Evolutionary conservation across 2,329 filamentous ascomycete genomes (phyloP), one percentile per base, ranked within the genome.

Genomic region (Aureobasidium leucospermi): DNA sequence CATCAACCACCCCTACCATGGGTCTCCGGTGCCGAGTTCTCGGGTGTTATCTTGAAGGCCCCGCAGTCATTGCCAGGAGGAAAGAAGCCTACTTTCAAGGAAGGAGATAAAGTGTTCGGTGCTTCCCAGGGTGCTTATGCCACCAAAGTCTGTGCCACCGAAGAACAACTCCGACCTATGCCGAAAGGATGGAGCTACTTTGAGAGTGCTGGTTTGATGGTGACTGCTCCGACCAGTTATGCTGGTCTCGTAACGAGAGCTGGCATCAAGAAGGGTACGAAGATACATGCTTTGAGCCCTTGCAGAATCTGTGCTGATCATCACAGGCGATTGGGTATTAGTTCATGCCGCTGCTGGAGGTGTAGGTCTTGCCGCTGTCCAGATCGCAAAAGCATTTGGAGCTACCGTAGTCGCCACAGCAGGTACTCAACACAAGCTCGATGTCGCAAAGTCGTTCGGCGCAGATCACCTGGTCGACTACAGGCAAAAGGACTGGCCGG

Each of bases 321-420:
- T 16, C 23, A 4, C 61, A 69, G 91, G 91, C 0, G 93, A 97
- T 68, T 88, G 83, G 74, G 92, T 96, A 1, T 83, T 97, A 8
- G 85, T 97, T 13, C 93, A 97, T 70, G 93, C 93, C 1, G 93
- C 91, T 0, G 93, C 93, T 0, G 93, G 93, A 2, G 93, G 93
- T 15, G 93, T 96, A 10, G 93, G 93, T 0, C 77, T 96, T 1
- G 90, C 92, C 1, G 93, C 93, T 4, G 91, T 97, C 28, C 93
- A 96, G 73, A 85, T 97, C 62, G 93, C 93, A 31, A 96, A 96
- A 75, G 93, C 92, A 0, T 86, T 88, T 55, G 93, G 93, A 6
- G 93, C 93, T 9, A 94, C 82, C 3, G 93, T 97, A n/a, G 86
- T 97, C 63, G 93, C 93, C 4, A 96, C 93, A 0, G 93, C 91